phyloP scores from a whole-genome alignment of 2,329 filamentous ascomycete genomes.

The Phialemonium atrogriseum region DNA sequence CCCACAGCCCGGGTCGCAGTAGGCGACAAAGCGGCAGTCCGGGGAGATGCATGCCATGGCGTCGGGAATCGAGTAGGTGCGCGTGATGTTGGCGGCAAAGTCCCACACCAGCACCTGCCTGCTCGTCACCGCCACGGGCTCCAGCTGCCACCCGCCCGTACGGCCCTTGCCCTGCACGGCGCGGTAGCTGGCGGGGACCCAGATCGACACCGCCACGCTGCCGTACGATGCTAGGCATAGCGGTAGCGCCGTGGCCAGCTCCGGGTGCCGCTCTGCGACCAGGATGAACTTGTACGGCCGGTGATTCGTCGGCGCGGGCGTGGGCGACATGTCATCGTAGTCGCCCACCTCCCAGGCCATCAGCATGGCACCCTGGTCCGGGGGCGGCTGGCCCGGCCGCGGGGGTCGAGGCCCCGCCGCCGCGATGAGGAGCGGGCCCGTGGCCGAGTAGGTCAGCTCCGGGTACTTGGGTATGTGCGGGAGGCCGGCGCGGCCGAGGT shows the following conservation, averaged over 20 bases:
- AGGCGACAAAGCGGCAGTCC: conserved; percentile 31
- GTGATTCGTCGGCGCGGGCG: conserved; percentile 12
- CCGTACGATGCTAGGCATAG: conserved; percentile 27
- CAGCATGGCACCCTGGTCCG: conserved; percentile 27
- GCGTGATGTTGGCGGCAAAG: conserved; percentile 26
- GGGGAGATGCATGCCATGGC: conserved; percentile 28
- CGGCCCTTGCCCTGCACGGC: conserved; percentile 19
- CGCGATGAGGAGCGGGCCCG: conserved; percentile 27
- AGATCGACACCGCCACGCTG: conserved; percentile 29
- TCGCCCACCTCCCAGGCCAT: conserved; percentile 29
- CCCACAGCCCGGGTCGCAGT: conserved; percentile 26
- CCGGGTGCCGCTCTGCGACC: conserved; percentile 26
- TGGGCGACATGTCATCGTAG: conserved; percentile 11
- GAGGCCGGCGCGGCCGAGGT: conserved; percentile 24
- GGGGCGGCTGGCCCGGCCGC: conserved; percentile 25
- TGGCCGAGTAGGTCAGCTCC: conserved; percentile 30
- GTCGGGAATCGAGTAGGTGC: conserved; percentile 30
- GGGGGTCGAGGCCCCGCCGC: conserved; percentile 30
- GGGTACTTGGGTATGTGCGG: conserved; percentile 29
- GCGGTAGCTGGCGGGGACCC: conserved; percentile 29
- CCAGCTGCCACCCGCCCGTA: conserved; percentile 24
- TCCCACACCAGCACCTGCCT: conserved; percentile 32
- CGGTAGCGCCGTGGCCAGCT: conserved; percentile 30
- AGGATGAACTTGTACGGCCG: conserved; percentile 29
- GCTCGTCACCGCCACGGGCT: conserved; percentile 20